Evolutionary conservation across 805 yeast species (phyloP).

Genomic region (Sugiyamaella americana): DNA sequence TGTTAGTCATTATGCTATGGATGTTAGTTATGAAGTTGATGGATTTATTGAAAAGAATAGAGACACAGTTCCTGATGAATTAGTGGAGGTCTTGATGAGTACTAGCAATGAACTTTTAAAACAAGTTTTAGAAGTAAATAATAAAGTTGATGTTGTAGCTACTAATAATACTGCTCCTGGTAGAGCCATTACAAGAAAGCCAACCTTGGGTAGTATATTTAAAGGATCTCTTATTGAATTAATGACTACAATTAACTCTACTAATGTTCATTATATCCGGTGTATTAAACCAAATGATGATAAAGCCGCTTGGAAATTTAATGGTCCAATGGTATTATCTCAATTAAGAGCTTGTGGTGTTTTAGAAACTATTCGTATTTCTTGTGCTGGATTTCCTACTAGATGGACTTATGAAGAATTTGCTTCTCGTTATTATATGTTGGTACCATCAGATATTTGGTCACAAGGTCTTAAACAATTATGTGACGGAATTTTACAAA

Average conservation of each 20-base stretch:
- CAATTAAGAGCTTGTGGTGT: conserved; percentile 99
- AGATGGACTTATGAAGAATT: conserved; percentile 94
- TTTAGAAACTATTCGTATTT: conserved; percentile 88
- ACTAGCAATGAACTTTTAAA: conserved; percentile 61
- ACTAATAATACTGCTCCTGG: conserved; percentile 39
- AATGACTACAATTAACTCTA: conserved; percentile 87
- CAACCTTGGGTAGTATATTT: conserved; percentile 92
- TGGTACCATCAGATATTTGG: conserved; percentile 69
- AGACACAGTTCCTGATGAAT: conserved; percentile 96
- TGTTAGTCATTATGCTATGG: conserved; percentile 90
- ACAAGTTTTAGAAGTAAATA: conserved; percentile 52
- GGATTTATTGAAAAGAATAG: conserved; percentile 96
- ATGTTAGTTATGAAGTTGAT: conserved; percentile 84
- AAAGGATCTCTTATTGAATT: conserved; percentile 86
- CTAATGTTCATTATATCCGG: conserved; percentile 94
- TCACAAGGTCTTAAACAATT: conserved; percentile 51
- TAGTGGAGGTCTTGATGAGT: conserved; percentile 71
- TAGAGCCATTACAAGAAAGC: conserved; percentile 58
- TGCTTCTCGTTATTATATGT: conserved; percentile 79
- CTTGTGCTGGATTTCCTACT: conserved; percentile 97
- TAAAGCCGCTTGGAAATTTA: conserved; percentile 93
- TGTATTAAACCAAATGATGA: conserved; percentile 96
- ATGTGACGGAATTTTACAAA: conserved; percentile 60
- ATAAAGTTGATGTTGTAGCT: conserved; percentile 40
- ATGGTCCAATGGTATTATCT: conserved; percentile 88